Conservation (phyloP, 805 yeast species). For the Metschnikowia borealis region DNA sequence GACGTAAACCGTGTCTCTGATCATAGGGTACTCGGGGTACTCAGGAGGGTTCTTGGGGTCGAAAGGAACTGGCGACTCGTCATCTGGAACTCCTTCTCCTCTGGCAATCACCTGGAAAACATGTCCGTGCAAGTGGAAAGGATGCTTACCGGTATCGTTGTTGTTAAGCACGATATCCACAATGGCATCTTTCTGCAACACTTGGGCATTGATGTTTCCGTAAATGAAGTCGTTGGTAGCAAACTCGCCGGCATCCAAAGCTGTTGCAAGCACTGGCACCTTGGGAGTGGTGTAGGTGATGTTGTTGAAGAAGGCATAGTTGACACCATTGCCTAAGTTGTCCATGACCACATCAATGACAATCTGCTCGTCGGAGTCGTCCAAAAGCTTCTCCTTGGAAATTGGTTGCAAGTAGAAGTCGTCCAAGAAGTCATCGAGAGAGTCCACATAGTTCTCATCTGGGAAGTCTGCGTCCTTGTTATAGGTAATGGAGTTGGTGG, state of each 20-base stretch:
- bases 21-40: slow-evolving; percentile 73
- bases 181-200: slow-evolving; percentile 61
- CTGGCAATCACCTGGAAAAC: slow-evolving; percentile 79
- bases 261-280: slow-evolving; percentile 83
- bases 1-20: slow-evolving; percentile 77
- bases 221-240: slow-evolving; percentile 53
- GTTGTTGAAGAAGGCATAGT: slow-evolving; percentile 96
- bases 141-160: slow-evolving; percentile 88
- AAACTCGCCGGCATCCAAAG: slow-evolving; percentile 62
- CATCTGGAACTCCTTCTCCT: slow-evolving; percentile 56
- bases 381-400: slow-evolving; percentile 40
- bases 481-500: slow-evolving; percentile 72
- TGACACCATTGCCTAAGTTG: slow-evolving; percentile 79
- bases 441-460: slow-evolving; percentile 34
- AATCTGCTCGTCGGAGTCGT: slow-evolving; percentile 66
- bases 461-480: slow-evolving; percentile 39
- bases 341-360: slow-evolving; percentile 78
- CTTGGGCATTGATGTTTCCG: slow-evolving; percentile 80
- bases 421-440: slow-evolving; percentile 44
- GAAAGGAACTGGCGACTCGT: slow-evolving; percentile 52
- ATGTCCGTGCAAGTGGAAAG: slow-evolving; percentile 97
- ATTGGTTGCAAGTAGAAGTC: slow-evolving; percentile 35
- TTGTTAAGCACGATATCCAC: slow-evolving; percentile 84
- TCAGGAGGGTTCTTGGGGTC: slow-evolving; percentile 42
- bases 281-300: slow-evolving; percentile 73